Percentiles rank a stretch among this genome's conserved stretches.
These are phyloP conservation scores for Torrubiella hemipterigena DNA, from an alignment of 2,329 filamentous ascomycete species.

Conservation along the genomic window DNA sequence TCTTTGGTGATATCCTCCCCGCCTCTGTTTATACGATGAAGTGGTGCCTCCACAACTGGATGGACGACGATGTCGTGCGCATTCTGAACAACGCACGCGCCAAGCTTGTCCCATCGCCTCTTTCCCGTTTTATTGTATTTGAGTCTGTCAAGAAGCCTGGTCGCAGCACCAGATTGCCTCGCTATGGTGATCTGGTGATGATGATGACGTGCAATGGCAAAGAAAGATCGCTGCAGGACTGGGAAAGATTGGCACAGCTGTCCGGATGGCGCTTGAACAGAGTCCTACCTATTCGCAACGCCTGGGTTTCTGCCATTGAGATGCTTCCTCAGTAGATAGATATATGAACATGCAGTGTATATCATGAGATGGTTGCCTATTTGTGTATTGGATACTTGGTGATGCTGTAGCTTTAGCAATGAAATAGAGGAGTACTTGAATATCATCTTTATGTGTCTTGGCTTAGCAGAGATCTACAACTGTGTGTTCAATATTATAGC, in stretches of 20 bases:
- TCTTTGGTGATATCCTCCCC: constrained; percentile 19
- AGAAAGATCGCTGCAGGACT: constrained; percentile 18
- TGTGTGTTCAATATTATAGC: no score
- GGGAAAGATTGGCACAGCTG: constrained; percentile 14
- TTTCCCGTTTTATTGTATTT: constrained; percentile 21
- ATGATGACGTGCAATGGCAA: constrained; percentile 20
- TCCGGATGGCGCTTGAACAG: constrained; percentile 16
- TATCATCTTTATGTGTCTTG: no score
- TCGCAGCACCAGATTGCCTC: constrained; percentile 14
- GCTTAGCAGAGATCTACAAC: no score
- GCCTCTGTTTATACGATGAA: constrained; percentile 21
- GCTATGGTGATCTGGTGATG: constrained; percentile 29
- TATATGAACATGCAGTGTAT: no score
- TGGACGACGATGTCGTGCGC: constrained; percentile 15
- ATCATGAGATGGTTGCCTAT: no score
- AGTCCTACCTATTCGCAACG: constrained; percentile 10
- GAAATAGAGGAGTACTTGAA: no score
- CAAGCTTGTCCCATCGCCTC: constrained; percentile 13
- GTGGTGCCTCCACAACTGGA: constrained; percentile 30
- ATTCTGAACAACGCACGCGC: constrained; percentile 17
- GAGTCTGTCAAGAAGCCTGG: constrained; percentile 23
- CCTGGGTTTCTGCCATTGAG: constrained; percentile 13
- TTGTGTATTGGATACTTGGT: no score
- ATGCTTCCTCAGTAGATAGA: no score
- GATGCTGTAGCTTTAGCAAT: no score